Conservation (phyloP, 2,329 filamentous ascomycete genomes). For the Fusarium siculi region DNA sequence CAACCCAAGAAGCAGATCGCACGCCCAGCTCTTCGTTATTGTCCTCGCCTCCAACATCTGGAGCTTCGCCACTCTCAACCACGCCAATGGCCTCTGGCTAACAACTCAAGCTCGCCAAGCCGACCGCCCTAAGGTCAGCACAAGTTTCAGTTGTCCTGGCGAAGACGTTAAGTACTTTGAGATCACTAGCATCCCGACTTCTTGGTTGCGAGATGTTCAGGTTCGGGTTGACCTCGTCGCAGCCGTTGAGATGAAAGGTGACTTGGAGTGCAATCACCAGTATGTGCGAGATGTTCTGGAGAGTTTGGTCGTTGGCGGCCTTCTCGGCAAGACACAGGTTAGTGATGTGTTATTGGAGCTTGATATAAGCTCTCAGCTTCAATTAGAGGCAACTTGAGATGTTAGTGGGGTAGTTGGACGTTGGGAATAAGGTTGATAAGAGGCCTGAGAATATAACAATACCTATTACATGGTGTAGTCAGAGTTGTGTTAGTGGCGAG, state of each 20-base stretch:
- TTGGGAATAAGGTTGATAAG: not conserved
- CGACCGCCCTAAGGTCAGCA: not conserved
- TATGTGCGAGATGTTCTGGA: not conserved
- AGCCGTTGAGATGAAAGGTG: not conserved
- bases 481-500: not conserved
- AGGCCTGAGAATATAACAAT: not conserved
- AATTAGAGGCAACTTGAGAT: not conserved
- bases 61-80: not conserved
- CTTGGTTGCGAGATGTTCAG: not conserved
- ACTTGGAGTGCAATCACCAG: not conserved
- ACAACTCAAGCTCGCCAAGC: not conserved
- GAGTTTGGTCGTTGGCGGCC: not conserved
- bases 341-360: not conserved
- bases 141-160: not conserved
- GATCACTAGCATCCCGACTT: not conserved
- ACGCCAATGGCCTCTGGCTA: not conserved
- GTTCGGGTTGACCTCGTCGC: not conserved
- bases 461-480: accelerated
- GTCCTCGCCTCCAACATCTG: not conserved
- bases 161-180: not conserved
- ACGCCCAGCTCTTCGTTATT: not conserved
- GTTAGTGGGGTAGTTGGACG: not conserved
- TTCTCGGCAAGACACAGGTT: not conserved
- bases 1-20: not conserved
- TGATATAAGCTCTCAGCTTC: not conserved